These are phyloP conservation scores for Endogone sp. DNA, from an alignment of 192 early-diverging fungal species.

Conservation along the genomic window DNA sequence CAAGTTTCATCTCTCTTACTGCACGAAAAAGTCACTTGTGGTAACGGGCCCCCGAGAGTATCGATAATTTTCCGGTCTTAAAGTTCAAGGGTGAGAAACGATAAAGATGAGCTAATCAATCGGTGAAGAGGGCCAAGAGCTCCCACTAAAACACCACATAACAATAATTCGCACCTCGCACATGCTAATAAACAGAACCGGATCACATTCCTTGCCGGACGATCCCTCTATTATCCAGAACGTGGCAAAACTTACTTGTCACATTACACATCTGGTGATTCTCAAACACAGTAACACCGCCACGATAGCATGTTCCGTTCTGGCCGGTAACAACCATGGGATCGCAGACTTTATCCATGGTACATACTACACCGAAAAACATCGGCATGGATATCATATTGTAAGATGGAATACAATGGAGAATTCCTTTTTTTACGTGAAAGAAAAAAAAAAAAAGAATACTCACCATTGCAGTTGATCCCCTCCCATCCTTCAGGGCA, in stretches of 20 bases:
- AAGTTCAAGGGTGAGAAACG: neutral
- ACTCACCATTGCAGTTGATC: constrained; percentile 86
- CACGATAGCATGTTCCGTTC: constrained; percentile 74
- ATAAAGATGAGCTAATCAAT: neutral
- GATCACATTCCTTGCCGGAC: no score
- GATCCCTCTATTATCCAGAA: neutral
- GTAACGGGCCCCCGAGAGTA: constrained; percentile 54
- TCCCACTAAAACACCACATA: no score
- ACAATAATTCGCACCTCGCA: no score
- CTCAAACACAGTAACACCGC: constrained; percentile 61
- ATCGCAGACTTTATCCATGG: constrained; percentile 59
- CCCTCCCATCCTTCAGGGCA: constrained; percentile 89
- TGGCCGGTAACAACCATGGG: constrained; percentile 61
- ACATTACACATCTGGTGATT: constrained; percentile 74
- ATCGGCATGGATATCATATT: neutral
- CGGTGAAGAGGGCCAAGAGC: neutral
- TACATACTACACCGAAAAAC: constrained; percentile 67
- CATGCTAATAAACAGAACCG: no score
- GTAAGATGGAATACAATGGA: neutral
- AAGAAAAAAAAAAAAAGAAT: no score
- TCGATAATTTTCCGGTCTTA: constrained; percentile 56
- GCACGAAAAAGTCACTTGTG: constrained; percentile 77
- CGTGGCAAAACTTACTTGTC: constrained; percentile 48
- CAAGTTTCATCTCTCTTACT: constrained; percentile 52
- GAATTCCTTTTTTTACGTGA: no score